A percentile compares a stretch with the other conserved stretches of the same genome.
These are phyloP conservation scores for Penicillium frequentans DNA, from an alignment of 2,329 filamentous ascomycete species.

Conservation along the genomic window DNA sequence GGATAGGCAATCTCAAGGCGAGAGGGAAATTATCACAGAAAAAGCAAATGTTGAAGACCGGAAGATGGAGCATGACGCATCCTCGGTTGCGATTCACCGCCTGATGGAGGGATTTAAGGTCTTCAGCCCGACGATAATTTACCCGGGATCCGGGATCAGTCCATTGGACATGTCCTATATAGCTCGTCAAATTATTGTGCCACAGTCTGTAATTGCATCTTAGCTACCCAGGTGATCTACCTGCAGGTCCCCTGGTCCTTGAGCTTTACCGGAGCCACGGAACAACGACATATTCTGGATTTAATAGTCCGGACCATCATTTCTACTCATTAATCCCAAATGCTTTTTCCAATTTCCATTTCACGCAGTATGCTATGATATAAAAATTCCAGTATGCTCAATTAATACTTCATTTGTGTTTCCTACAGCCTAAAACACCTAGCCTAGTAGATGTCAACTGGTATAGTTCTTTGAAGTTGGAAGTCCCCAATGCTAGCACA, in stretches of 20 bases:
- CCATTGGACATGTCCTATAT: not conserved
- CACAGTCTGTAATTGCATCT: no score
- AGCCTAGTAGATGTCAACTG: not conserved
- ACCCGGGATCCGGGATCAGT: not conserved
- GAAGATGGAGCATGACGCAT: constrained; percentile 18
- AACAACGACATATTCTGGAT: not conserved
- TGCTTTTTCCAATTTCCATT: not conserved
- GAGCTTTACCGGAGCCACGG: not conserved
- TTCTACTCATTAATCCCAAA: not conserved
- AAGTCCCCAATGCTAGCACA: no score
- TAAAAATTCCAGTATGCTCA: not conserved
- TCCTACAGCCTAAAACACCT: not conserved
- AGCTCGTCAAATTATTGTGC: not conserved
- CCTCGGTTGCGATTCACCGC: constrained; percentile 20
- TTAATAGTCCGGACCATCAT: not conserved
- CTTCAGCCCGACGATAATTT: not conserved
- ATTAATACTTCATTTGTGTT: not conserved
- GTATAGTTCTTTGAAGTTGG: not conserved
- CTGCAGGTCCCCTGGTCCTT: not conserved
- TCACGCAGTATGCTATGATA: not conserved
- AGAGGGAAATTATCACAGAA: not conserved
- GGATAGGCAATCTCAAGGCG: constrained; percentile 1
- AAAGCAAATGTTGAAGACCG: not conserved
- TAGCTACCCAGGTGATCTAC: no score
- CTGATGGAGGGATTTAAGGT: constrained; percentile 7